phyloP scores from a whole-genome alignment of 805 yeast species.

The Candida cerambycidarum region DNA sequence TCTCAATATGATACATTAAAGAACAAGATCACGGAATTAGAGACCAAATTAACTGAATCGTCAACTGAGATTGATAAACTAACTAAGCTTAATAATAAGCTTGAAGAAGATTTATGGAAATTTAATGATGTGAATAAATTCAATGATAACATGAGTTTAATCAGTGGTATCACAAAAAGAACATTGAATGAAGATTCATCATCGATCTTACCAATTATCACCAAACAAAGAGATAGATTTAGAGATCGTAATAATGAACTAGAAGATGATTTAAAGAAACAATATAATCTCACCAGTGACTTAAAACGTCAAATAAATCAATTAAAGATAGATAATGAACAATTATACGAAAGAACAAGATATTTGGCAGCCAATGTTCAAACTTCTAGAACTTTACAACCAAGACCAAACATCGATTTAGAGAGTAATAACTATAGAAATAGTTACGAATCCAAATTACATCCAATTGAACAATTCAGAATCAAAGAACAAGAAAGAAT shows the following conservation, averaged over 20 bases:
- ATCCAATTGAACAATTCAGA: conserved; percentile 82
- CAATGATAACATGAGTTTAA: conserved; percentile 62
- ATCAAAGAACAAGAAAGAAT: conserved; percentile 75
- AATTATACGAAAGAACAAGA: conserved; percentile 75
- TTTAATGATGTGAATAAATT: conserved; percentile 49
- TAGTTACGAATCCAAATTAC: conserved; percentile 72
- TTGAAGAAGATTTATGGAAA: conserved; percentile 72
- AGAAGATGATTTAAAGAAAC: conserved; percentile 74
- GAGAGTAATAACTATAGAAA: conserved; percentile 58
- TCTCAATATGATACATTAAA: conserved; percentile 52
- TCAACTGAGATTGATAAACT: conserved; percentile 41
- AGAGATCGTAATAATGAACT: conserved; percentile 78
- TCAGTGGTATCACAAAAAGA: conserved; percentile 48
- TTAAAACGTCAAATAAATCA: conserved; percentile 62
- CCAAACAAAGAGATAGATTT: conserved; percentile 94
- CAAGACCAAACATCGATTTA: conserved; percentile 41
- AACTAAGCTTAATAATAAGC: conserved; percentile 50
- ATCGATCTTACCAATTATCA: conserved; percentile 76
- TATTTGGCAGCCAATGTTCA: conserved; percentile 53
- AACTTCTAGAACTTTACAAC: conserved; percentile 22
- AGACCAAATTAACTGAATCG: conserved; percentile 32
- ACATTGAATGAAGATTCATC: conserved; percentile 11
- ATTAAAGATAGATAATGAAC: conserved; percentile 72
- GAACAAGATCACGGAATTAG: conserved; percentile 41
- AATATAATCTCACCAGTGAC: conserved; percentile 51